Evolutionary conservation across 1,284 basidiomycete species (phyloP).

Genomic region (Meira miltonrushii): DNA sequence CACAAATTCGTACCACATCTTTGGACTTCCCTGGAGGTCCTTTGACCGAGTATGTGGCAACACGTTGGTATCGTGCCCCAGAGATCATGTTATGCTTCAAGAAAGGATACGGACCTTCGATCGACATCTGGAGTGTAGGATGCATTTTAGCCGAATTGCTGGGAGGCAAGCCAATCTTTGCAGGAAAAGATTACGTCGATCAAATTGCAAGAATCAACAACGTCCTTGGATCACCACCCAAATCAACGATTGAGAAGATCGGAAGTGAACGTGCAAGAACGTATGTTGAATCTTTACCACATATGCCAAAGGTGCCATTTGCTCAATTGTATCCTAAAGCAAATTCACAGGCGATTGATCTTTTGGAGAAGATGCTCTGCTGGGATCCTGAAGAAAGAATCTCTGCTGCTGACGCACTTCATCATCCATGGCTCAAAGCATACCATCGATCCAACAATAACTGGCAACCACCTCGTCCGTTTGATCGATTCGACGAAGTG

Average conservation of each 20-base stretch:
- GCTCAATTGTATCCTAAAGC: conserved; percentile 37
- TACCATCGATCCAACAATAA: conserved; percentile 43
- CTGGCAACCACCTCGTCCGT: conserved; percentile 36
- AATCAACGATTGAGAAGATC: conserved; percentile 37
- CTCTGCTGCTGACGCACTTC: conserved; percentile 42
- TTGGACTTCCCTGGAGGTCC: conserved; percentile 49
- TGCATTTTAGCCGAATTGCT: conserved; percentile 51
- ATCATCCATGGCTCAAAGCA: conserved; percentile 47
- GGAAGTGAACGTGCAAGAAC: conserved; percentile 43
- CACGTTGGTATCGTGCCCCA: conserved; percentile 50
- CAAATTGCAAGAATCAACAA: conserved; percentile 49
- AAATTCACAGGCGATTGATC: conserved; percentile 37
- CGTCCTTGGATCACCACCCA: conserved; percentile 44
- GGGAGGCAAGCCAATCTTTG: conserved; percentile 45
- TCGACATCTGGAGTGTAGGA: conserved; percentile 52
- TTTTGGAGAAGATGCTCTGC: conserved; percentile 39
- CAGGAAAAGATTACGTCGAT: conserved; percentile 51
- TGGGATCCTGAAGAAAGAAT: conserved; percentile 49
- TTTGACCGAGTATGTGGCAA: conserved; percentile 50
- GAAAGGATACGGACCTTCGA: conserved; percentile 46
- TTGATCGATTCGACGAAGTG: conserved; percentile 42
- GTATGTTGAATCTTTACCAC: conserved; percentile 43
- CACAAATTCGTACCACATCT: conserved; percentile 12
- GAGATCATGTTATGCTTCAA: conserved; percentile 52
- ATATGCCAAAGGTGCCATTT: conserved; percentile 30